Evolutionary conservation across 176 grass and related monocot species (phyloP), one percentile per base, ranked within the genome.

Genomic region (Canna indica): DNA sequence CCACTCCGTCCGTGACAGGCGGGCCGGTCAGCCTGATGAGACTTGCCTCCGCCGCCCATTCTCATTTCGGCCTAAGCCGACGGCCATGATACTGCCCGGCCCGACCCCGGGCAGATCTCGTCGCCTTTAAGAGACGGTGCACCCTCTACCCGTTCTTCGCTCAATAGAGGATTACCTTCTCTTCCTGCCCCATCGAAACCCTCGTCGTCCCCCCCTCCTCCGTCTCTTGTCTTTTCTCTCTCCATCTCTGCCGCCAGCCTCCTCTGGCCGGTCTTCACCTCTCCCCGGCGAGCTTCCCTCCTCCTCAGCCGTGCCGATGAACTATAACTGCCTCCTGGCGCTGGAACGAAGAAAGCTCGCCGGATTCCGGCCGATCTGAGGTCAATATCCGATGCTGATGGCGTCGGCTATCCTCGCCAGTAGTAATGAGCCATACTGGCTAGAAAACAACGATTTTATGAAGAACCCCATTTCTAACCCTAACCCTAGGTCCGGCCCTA

Each of bases 341-440:
- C 33, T 1, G 68, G 26, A n/a, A 77, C 45, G 73, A 59, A 73
- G 54, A 54, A 45, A 45, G 4, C 64, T 59, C 42, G 33, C 47
- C 20, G 32, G 22, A 26, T 68, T 36, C 33, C 64, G 50, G 15
- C 68, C 10, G 77, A 80, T 79, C 71, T 73, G 66, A 62, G 50
- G 33, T 14, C 14, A 29, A 13, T 26, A 31, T 34, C 20, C 5
- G 64, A 20, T 76, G 85, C 72, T 53, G 50, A 99, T 93, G 89
- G 82, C 90, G 59, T 99, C 90, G 72, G 84, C 89, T 10, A 69
- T 88, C 64, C 77, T 99, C 58, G 87, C 89, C 69, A 82, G 68
- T 58, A 82, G 69, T 24, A 72, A 75, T n/a, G 84, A 74, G 14
- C 82, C 83, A 69, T 72, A 76, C 72, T 99, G 86, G 84, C 69